Percentiles rank a stretch among this genome's conserved stretches.
These are phyloP conservation scores for Hypseocharis bilobata DNA, from an alignment of 441 rosid species.

Conservation along the genomic window DNA sequence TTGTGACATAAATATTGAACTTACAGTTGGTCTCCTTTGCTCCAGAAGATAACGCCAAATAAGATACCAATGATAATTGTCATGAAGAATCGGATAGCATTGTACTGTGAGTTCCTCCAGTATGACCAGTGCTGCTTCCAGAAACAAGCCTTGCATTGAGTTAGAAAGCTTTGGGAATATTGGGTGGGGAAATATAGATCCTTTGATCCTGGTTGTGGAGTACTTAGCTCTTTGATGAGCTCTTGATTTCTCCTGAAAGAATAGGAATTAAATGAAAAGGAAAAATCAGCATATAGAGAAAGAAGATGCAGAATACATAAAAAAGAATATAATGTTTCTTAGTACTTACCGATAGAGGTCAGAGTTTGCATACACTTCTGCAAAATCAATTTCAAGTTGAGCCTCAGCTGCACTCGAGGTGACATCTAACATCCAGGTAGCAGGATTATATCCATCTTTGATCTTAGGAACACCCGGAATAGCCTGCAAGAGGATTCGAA, in stretches of 20 bases:
- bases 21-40: constrained; percentile 56
- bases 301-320: neutral
- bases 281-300: neutral
- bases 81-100: constrained; percentile 59
- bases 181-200: constrained; percentile 53
- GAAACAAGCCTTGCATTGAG: constrained; percentile 62
- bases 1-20: constrained; percentile 10
- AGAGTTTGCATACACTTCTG: constrained; percentile 51
- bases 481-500: constrained; percentile 27
- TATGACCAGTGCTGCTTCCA: constrained; percentile 81
- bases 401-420: constrained; percentile 48
- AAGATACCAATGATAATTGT: constrained; percentile 49
- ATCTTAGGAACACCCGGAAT: constrained; percentile 51
- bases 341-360: constrained; percentile 45
- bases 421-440: constrained; percentile 86
- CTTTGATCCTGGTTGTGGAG: constrained; percentile 46
- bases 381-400: constrained; percentile 48
- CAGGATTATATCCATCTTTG: constrained; percentile 72
- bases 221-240: constrained; percentile 46
- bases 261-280: neutral
- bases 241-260: constrained; percentile 61
- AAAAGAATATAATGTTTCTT: constrained; percentile 21
- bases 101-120: constrained; percentile 73
- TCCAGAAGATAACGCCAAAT: constrained; percentile 73
- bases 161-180: constrained; percentile 49